Evolutionary conservation across 1,284 basidiomycete genomes (phyloP).

Genomic region (Neotropicomus parvogracilis): DNA sequence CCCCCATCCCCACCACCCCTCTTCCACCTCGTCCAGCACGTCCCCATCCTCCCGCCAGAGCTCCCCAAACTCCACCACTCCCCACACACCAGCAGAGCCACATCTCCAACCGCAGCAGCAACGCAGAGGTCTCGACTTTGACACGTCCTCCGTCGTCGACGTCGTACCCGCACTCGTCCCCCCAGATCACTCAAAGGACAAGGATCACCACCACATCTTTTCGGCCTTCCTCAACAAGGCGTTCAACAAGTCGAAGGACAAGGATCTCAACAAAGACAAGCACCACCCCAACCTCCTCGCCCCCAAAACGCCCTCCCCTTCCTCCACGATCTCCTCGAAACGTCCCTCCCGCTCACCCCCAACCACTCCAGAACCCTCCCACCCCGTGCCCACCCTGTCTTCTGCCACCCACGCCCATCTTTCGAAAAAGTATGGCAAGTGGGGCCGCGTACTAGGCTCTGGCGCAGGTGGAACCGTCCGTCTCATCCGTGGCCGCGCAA

Average conservation of each 20-base stretch:
- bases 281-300: constrained; percentile 5
- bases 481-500: constrained; percentile 83
- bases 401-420: constrained; percentile 89
- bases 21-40: constrained; percentile 13
- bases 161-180: constrained; percentile 28
- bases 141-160: constrained; percentile 35
- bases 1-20: constrained; percentile 37
- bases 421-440: constrained; percentile 98
- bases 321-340: constrained; percentile 26
- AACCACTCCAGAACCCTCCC: constrained; percentile 30
- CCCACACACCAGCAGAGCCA: constrained; percentile 37
- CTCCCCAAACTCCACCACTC: constrained; percentile 26
- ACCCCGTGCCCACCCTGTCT: constrained; percentile 54
- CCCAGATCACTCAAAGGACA: constrained; percentile 23
- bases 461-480: constrained; percentile 98
- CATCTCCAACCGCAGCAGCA: constrained; percentile 35
- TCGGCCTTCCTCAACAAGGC: constrained; percentile 22
- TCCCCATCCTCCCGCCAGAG: constrained; percentile 20
- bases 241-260: constrained; percentile 17
- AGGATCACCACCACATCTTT: constrained; percentile 17
- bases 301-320: constrained; percentile 36
- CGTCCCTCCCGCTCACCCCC: constrained; percentile 28
- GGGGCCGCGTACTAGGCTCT: constrained; percentile 92
- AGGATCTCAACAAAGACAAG: constrained; percentile 5
- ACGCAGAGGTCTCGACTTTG: constrained; percentile 37